A percentile compares a stretch with the other conserved stretches of the same genome.
Evolutionary conservation across 108 stramenopile species (phyloP).

Genomic region (Cyclostephanos tholiformis): DNA sequence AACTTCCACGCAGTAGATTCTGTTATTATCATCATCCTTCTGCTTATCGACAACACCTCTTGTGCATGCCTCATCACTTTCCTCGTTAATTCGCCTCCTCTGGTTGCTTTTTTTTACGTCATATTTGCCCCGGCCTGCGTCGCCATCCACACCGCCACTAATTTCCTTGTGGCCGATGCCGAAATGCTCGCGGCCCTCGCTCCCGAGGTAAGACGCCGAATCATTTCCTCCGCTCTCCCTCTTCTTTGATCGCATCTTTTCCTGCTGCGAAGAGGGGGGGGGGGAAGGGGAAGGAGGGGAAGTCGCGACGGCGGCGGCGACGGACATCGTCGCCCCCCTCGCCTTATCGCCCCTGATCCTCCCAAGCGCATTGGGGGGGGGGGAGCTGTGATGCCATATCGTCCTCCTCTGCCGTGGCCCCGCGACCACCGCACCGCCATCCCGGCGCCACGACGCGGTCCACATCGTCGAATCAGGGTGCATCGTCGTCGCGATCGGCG

Average conservation of each 20-base stretch:
- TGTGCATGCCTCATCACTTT: slow-evolving; percentile 13
- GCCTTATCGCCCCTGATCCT: slow-evolving; percentile 26
- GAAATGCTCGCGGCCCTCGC: slow-evolving; percentile 26
- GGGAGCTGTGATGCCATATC: slow-evolving; percentile 30
- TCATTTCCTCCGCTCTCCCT: slow-evolving; percentile 40
- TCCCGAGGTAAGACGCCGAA: slow-evolving; percentile 38
- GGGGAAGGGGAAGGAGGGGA: not conserved
- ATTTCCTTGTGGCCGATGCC: slow-evolving; percentile 10
- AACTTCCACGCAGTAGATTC: not conserved
- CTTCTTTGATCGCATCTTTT: slow-evolving; percentile 38
- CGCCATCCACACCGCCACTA: slow-evolving; percentile 5
- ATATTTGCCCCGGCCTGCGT: slow-evolving; percentile 6
- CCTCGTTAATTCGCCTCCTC: slow-evolving; percentile 49
- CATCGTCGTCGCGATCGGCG: not conserved
- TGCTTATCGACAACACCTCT: not conserved
- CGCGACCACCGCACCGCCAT: not conserved
- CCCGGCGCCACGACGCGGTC: too few species aligned
- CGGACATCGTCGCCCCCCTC: not conserved
- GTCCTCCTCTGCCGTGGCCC: slow-evolving; percentile 25
- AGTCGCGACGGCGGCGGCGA: slow-evolving; percentile 13
- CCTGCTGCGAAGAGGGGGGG: slow-evolving; percentile 16
- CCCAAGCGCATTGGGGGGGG: not conserved
- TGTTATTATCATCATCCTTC: not conserved
- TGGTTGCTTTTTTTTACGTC: slow-evolving; percentile 55
- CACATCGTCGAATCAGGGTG: not conserved